A percentile compares a stretch with the other conserved stretches of the same genome.
phyloP scores from a whole-genome alignment of 768 basidiomycete genomes.

The Rhodosporidiobolus odoratus region DNA sequence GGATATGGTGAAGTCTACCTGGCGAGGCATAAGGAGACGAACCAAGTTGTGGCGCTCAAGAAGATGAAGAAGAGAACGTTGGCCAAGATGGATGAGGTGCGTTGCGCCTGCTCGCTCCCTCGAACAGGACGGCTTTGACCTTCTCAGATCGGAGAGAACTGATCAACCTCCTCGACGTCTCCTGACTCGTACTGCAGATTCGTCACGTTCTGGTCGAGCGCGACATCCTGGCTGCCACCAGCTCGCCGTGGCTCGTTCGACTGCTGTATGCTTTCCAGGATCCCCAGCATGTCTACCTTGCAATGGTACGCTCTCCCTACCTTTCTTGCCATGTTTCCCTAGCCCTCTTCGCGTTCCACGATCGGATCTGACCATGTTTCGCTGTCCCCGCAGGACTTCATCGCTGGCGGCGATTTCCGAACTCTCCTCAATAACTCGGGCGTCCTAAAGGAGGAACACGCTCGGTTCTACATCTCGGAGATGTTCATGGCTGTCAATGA shows the following conservation, averaged over 20 bases:
- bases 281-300: constrained; percentile 79
- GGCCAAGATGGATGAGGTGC: constrained; percentile 96
- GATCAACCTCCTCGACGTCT: not conserved
- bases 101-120: constrained; percentile 22
- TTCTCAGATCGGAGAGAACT: not conserved
- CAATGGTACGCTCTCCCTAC: constrained; percentile 57
- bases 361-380: not conserved
- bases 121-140: not conserved
- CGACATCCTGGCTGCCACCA: constrained; percentile 93
- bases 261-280: constrained; percentile 98
- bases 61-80: constrained; percentile 93
- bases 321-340: no score
- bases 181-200: constrained; percentile 54
- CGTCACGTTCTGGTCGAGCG: constrained; percentile 97
- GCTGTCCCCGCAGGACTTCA: constrained; percentile 61
- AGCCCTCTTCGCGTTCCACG: not conserved
- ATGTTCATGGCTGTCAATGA: constrained; percentile 95
- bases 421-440: constrained; percentile 97
- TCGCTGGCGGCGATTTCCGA: constrained; percentile 96
- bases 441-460: constrained; percentile 93
- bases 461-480: constrained; percentile 92
- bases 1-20: constrained; percentile 98
- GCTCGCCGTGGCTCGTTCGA: constrained; percentile 93
- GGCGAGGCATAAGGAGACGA: constrained; percentile 88
- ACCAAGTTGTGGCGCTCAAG: constrained; percentile 94